Evolutionary conservation across 352 stramenopile genomes (phyloP).

Genomic region (Thraustochytrium striatum): DNA sequence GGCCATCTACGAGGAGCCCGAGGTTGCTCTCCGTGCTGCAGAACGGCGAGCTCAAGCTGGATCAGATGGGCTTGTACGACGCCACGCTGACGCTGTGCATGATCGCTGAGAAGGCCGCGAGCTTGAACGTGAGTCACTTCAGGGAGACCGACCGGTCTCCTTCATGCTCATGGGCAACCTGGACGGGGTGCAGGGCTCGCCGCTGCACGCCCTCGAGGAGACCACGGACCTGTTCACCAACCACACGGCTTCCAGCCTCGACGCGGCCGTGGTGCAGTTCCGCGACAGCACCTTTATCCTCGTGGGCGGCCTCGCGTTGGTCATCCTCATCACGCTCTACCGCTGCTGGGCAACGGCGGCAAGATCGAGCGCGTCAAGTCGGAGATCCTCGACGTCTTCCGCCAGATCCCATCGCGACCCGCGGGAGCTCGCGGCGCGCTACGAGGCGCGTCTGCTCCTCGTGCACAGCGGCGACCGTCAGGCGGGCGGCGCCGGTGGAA

Average conservation of each 20-base stretch:
- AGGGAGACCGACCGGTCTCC: background rate
- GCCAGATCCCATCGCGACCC: slow-evolving; percentile 4
- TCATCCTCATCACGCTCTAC: background rate
- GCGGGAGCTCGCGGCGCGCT: background rate
- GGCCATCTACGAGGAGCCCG: background rate
- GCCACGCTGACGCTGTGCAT: slow-evolving; percentile 6
- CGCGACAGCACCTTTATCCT: background rate
- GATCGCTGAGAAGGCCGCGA: background rate
- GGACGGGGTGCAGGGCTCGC: background rate
- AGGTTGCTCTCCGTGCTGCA: background rate
- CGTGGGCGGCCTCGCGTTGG: background rate
- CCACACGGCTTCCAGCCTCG: too few species aligned
- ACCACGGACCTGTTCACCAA: background rate
- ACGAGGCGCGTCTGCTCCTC: background rate
- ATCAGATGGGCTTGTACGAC: slow-evolving; percentile 16
- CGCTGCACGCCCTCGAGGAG: background rate
- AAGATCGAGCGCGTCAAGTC: slow-evolving; percentile 41
- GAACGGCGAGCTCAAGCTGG: background rate
- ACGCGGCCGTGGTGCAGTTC: background rate
- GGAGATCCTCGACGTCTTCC: slow-evolving; percentile 29
- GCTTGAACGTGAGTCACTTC: background rate
- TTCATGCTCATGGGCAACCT: slow-evolving; percentile 29
- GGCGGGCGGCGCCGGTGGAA: too few species aligned
- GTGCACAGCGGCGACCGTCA: too few species aligned
- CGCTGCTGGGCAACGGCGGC: slow-evolving; percentile 20